These are phyloP conservation scores for Symbiotaphrina buchneri DNA, from an alignment of 495 filamentous ascomycete genomes.

Conservation along the genomic window DNA sequence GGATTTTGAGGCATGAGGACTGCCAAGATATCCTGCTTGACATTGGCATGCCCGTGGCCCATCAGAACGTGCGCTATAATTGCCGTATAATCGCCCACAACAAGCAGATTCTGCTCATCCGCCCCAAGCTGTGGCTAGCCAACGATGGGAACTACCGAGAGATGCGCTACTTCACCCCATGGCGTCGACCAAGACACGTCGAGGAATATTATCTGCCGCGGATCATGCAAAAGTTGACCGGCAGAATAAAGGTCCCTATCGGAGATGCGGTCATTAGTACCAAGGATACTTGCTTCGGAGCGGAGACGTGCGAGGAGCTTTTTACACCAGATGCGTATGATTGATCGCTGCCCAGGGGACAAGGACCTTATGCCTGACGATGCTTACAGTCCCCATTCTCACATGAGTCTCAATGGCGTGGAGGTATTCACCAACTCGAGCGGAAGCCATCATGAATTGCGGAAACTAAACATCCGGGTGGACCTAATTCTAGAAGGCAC, in stretches of 20 bases:
- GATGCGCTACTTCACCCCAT: constrained; percentile 49
- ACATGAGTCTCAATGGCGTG: constrained; percentile 34
- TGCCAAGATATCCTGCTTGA: constrained; percentile 64
- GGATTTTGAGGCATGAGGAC: constrained; percentile 37
- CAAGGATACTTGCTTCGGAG: constrained; percentile 44
- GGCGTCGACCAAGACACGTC: constrained; percentile 29
- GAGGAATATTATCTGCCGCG: constrained; percentile 59
- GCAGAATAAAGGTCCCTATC: constrained; percentile 38
- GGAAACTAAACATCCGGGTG: constrained; percentile 38
- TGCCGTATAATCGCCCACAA: constrained; percentile 47
- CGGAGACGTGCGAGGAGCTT: constrained; percentile 63
- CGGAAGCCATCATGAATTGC: constrained; percentile 48
- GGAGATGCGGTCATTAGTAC: constrained; percentile 61
- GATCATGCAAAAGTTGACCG: constrained; percentile 35
- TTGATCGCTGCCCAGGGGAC: too few relatives aligned
- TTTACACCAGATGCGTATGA: constrained; percentile 46
- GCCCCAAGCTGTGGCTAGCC: constrained; percentile 70
- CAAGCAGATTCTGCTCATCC: constrained; percentile 45
- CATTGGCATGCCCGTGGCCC: constrained; percentile 35
- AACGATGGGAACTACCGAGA: constrained; percentile 54
- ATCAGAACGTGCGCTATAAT: constrained; percentile 47
- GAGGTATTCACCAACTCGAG: constrained; percentile 65
- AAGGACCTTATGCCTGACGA: background rate
- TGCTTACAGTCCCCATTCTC: constrained; percentile 18
- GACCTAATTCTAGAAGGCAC: constrained; percentile 60